Evolutionary conservation across 768 basidiomycete genomes (phyloP).

Genomic region (Cystofilobasidium macerans): DNA sequence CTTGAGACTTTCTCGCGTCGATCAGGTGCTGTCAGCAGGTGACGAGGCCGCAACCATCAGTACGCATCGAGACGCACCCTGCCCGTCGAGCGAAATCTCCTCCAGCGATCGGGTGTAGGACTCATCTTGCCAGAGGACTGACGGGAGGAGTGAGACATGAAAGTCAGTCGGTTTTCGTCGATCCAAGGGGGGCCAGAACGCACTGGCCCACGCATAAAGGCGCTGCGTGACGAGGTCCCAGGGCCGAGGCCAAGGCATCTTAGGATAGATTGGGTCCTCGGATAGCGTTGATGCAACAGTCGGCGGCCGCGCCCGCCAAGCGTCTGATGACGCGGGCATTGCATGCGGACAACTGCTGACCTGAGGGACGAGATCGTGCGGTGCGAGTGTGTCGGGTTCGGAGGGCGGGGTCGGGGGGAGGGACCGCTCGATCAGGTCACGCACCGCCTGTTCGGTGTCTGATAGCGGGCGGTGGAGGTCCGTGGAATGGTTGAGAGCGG

Average conservation of each 20-base stretch:
- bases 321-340: no score
- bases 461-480: not conserved
- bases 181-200: not conserved
- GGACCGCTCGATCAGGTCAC: not conserved
- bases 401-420: not conserved
- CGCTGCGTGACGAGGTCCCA: slow-evolving; percentile 37
- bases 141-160: not conserved
- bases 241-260: slow-evolving; percentile 27
- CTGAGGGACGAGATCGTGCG: no score
- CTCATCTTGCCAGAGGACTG: slow-evolving; percentile 35
- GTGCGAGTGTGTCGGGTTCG: no score
- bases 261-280: slow-evolving; percentile 25
- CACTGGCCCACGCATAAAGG: slow-evolving; percentile 35
- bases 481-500: not conserved
- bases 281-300: not conserved
- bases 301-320: not conserved
- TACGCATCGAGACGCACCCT: slow-evolving; percentile 25
- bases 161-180: no score
- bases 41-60: not conserved
- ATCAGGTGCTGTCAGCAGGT: not conserved
- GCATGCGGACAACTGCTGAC: no score
- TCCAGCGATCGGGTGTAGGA: slow-evolving; percentile 33
- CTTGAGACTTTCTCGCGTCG: slow-evolving; percentile 27
- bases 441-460: not conserved
- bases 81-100: slow-evolving; percentile 33